Percentiles rank a stretch among this genome's conserved stretches.
These are phyloP conservation scores for Leccinum pellstonianum DNA, from an alignment of 768 basidiomycete species.

Conservation along the genomic window DNA sequence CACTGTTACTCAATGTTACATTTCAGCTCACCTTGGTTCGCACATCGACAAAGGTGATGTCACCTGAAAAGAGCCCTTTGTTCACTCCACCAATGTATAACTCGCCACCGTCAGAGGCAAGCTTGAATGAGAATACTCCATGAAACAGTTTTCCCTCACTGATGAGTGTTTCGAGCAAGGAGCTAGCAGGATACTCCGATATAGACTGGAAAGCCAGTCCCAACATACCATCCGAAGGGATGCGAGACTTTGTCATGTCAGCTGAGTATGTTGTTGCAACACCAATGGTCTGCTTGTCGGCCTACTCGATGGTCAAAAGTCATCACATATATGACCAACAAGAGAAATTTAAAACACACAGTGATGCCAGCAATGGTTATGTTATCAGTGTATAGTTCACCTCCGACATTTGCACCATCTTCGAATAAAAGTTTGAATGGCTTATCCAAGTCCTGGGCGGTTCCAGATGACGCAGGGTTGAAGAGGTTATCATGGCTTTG, in stretches of 20 bases:
- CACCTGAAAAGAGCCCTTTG: neutral
- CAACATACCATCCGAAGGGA: neutral
- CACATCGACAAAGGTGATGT: neutral
- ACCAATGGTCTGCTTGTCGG: neutral
- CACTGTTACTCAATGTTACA: neutral
- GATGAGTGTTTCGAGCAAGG: neutral
- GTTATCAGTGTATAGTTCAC: neutral
- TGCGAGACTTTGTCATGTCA: fast-evolving
- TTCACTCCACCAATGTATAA: neutral
- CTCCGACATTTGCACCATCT: neutral
- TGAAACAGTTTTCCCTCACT: neutral
- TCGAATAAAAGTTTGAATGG: fast-evolving
- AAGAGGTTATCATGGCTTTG: neutral
- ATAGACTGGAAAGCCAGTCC: neutral
- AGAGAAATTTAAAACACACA: neutral
- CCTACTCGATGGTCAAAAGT: neutral
- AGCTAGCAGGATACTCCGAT: neutral
- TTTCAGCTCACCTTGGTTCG: neutral
- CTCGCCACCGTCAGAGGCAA: neutral
- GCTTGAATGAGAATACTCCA: neutral
- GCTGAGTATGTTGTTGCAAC: neutral
- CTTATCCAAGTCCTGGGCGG: neutral
- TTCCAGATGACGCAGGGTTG: neutral
- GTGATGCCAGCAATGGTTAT: neutral
- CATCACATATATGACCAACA: neutral